Conservation (phyloP, 257 asterid species). For the Avicennia marina region DNA sequence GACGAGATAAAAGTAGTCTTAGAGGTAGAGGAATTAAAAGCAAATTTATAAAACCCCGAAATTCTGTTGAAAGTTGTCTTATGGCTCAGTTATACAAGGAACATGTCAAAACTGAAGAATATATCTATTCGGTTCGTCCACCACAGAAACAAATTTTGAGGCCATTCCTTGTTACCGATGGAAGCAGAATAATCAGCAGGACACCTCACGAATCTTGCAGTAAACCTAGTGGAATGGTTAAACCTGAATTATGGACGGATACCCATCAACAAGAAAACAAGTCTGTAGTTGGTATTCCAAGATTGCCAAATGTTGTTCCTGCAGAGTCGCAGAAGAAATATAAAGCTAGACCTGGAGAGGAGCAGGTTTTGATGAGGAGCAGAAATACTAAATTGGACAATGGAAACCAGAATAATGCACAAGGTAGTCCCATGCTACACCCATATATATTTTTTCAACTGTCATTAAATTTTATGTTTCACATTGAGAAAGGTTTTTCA, state of each 20-base stretch:
- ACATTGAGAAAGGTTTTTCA: background rate
- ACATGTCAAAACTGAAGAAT: conserved; percentile 42
- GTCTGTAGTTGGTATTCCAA: conserved; percentile 48
- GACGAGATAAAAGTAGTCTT: conserved; percentile 42
- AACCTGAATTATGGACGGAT: conserved; percentile 18
- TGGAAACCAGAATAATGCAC: conserved; percentile 30
- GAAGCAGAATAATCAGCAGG: conserved; percentile 49
- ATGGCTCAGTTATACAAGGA: conserved; percentile 72
- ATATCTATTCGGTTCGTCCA: conserved; percentile 25
- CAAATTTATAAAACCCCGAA: conserved; percentile 41
- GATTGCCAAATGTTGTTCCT: conserved; percentile 38
- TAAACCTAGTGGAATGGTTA: conserved; percentile 18
- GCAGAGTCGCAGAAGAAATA: conserved; percentile 23
- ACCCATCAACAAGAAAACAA: conserved; percentile 11
- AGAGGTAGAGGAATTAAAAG: conserved; percentile 40
- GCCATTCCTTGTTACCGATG: conserved; percentile 56
- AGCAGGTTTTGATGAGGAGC: conserved; percentile 21
- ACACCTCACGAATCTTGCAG: conserved; percentile 24
- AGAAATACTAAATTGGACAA: conserved; percentile 12
- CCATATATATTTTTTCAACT: background rate
- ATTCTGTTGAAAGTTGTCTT: conserved; percentile 79
- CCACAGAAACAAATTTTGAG: conserved; percentile 30
- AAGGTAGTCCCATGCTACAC: conserved; percentile 33
- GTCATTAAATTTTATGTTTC: background rate
- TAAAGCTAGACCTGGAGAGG: conserved; percentile 26